These are phyloP conservation scores for Cymodocea nodosa DNA, from an alignment of 116 monocot species.

Conservation along the genomic window DNA sequence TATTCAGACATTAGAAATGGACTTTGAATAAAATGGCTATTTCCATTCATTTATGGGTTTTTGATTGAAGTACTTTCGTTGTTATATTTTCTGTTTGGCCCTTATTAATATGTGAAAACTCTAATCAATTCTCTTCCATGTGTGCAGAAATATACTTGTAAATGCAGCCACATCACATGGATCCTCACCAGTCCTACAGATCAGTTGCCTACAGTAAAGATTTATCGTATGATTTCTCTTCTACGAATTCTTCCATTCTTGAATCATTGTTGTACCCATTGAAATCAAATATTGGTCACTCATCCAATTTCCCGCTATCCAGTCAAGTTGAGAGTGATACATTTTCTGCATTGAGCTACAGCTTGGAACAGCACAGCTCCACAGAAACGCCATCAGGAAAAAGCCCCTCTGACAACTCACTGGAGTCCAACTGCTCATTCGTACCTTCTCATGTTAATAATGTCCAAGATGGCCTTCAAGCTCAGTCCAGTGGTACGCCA, in stretches of 20 bases:
- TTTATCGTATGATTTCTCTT: neutral
- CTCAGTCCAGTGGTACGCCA: slow-evolving; percentile 14
- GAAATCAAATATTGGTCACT: slow-evolving; percentile 32
- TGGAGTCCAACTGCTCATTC: neutral
- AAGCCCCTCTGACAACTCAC: neutral
- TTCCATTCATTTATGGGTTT: too few species aligned
- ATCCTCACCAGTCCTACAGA: neutral
- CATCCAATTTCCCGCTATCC: slow-evolving; percentile 51
- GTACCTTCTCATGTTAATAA: slow-evolving; percentile 1
- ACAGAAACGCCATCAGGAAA: slow-evolving; percentile 19
- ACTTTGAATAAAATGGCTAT: too few species aligned
- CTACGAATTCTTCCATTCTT: neutral
- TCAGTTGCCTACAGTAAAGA: neutral
- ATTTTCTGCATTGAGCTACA: slow-evolving; percentile 20
- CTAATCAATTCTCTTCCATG: too few species aligned
- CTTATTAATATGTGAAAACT: too few species aligned
- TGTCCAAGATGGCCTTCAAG: slow-evolving; percentile 5
- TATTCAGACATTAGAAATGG: too few species aligned
- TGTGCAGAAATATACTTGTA: neutral
- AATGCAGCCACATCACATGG: neutral
- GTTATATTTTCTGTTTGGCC: too few species aligned
- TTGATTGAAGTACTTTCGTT: too few species aligned
- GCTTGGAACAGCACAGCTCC: slow-evolving; percentile 28
- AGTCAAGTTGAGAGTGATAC: slow-evolving; percentile 14
- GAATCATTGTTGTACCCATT: slow-evolving; percentile 9